Percentiles rank a stretch among this genome's conserved stretches.
phyloP scores from a whole-genome alignment of 257 asterid species.

The Capsicum baccatum region DNA sequence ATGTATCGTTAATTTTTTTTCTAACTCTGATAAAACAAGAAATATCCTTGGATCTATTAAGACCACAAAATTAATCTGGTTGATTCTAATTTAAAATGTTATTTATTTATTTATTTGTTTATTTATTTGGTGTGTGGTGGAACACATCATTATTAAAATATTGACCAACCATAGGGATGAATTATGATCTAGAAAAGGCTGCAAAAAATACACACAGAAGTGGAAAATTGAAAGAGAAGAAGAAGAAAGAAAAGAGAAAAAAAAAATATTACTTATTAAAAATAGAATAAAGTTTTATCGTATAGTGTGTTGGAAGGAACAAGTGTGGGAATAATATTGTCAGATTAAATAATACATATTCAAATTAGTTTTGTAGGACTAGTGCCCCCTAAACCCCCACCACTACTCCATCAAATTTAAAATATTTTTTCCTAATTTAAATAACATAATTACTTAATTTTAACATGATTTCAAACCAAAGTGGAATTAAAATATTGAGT shows the following conservation, averaged over 20 bases:
- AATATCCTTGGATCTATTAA: not conserved
- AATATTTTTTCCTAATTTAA: not conserved
- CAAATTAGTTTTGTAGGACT: slow-evolving; percentile 19
- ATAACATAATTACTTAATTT: not conserved
- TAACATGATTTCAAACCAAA: not conserved
- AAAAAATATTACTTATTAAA: not conserved
- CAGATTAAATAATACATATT: slow-evolving; percentile 37
- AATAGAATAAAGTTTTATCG: slow-evolving; percentile 46
- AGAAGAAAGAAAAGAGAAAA: slow-evolving; percentile 35
- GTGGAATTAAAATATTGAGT: not conserved
- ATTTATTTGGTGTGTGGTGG: not conserved
- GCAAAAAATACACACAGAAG: slow-evolving; percentile 39
- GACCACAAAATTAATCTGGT: not conserved
- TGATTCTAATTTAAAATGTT: no score
- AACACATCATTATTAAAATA: slow-evolving; percentile 4
- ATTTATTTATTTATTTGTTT: no score
- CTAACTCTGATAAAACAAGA: not conserved
- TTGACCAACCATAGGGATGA: slow-evolving; percentile 11
- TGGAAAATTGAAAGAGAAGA: slow-evolving; percentile 50
- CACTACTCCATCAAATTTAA: not conserved
- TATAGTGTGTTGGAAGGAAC: slow-evolving; percentile 72
- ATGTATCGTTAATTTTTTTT: no score
- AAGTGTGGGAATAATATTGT: slow-evolving; percentile 72
- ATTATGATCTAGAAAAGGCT: slow-evolving; percentile 36
- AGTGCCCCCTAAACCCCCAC: slow-evolving; percentile 9